Evolutionary conservation across 805 yeast genomes (phyloP), one percentile per base, ranked within the genome.

Genomic region (Saccharomycopsis schoenii): DNA sequence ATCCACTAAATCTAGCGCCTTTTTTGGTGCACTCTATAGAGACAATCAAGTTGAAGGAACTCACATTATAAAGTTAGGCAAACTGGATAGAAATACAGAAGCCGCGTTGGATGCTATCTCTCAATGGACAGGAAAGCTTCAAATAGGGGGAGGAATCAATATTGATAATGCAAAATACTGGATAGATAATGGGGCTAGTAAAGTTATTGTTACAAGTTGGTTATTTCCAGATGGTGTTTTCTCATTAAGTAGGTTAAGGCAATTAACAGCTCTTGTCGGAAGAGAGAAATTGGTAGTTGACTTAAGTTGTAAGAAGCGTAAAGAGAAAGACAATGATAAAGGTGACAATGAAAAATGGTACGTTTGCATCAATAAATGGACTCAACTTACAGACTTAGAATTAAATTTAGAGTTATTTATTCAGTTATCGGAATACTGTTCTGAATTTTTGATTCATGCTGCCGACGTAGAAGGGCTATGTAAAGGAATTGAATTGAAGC

Each of bases 301-400:
- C 71, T 77, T 94, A 68, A 89, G 97, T 70, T 93, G 98, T 71
- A 80, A 96, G 62, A 72, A 75, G 17, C 69, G 68, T 5, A 65
- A 68, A 3, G 47, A 12, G 6, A 65, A 68, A 4, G 47, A 12
- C 15, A 69, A 67, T n/a, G 67, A 68, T n/a, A n/a, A n/a, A n/a
- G n/a, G n/a, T 2, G 69, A 64, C 11, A 54, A 65, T 36, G 66
- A 60, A 8, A 67, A 64, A 24, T 94, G 99, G 99, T 80, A 86
- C 41, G 99, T 94, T n/a, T 97, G 98, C 1, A 94, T 91, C 84
- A 92, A 94, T 73, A 88, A 91, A 72, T 94, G 99, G 99, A 97
- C 92, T 71, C 88, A 92, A 0, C 73, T 92, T 36, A 94, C 99
- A 0, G 79, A 79, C 47, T 78, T 84, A 55, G 79, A 74, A 60